These are phyloP conservation scores for Mucor indicus DNA, from an alignment of 371 early-diverging fungal genomes.

Conservation along the genomic window DNA sequence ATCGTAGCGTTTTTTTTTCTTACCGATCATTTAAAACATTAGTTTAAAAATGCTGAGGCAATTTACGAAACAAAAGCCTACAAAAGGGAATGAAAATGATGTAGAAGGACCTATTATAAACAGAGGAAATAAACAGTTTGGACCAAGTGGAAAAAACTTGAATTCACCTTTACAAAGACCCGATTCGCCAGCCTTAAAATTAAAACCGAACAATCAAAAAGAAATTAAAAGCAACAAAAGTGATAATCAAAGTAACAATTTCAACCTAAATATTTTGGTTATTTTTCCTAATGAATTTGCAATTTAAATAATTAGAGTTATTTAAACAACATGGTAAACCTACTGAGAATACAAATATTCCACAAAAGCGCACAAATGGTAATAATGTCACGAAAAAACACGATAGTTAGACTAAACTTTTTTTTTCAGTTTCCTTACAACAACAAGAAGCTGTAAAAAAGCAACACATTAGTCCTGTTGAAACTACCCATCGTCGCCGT, in stretches of 20 bases:
- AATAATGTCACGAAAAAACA: neutral
- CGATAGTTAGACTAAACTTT: neutral
- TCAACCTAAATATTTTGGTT: neutral
- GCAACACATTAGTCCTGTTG: neutral
- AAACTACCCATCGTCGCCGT: slow-evolving; percentile 1
- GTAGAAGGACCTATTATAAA: neutral
- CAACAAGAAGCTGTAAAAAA: neutral
- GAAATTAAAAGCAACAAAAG: neutral
- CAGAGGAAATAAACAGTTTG: slow-evolving; percentile 4
- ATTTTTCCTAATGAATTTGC: neutral
- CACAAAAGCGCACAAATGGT: too few relatives aligned
- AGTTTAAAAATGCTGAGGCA: neutral
- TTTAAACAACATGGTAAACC: too few relatives aligned
- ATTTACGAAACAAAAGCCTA: neutral
- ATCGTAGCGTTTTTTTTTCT: too few relatives aligned
- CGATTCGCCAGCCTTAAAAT: neutral
- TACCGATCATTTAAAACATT: too few relatives aligned
- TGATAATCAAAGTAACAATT: slow-evolving; percentile 1
- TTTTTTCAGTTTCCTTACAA: neutral
- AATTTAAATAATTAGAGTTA: too few relatives aligned
- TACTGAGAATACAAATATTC: too few relatives aligned
- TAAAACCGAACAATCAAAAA: slow-evolving; percentile 1
- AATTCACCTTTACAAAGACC: neutral
- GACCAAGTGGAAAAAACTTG: neutral
- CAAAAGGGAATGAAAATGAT: slow-evolving; percentile 10